Evolutionary conservation across 2,329 filamentous ascomycete species (phyloP), one percentile per base, ranked within the genome.

Genomic region (Verticillium isaacii): DNA sequence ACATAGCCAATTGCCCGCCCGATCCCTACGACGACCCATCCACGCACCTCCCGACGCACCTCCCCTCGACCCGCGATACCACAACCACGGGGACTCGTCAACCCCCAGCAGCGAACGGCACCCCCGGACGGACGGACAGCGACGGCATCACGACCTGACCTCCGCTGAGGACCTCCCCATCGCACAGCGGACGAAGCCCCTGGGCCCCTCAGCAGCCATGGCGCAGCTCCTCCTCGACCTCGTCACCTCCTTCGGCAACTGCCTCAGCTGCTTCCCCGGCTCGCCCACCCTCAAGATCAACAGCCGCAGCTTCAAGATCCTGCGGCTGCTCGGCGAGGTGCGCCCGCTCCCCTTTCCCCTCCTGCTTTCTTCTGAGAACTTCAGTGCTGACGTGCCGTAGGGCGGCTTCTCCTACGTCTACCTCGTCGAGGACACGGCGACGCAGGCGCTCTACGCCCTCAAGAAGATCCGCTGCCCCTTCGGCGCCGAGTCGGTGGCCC

Each of bases 401-500:
- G 95, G 95, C 73, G 95, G 95, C 71, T 99, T 99, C 82, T 97
- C 93, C 67, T 99, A 98, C 77, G 95, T 99, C 69, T 99, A 99
- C 79, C 91, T 99, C 63, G 95, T 99, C 63, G 91, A 98, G 82
- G 93, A 97, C 75, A 94, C 90, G 57, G 82, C 86, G 60, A 90
- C 87, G 59, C 90, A 91, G 63, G 88, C 94, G 70, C 85, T 97
- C 56, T 94, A 96, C 75, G 95, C 95, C 19, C 88, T 98, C 65
- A 99, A 99, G 78, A 99, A 99, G 84, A 99, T 99, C 76, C 89
- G 94, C 73, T 99, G 95, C 82, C 94, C 95, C 5, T 98, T 99
- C 72, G 95, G 95, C 67, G 90, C 95, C 76, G 95, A 99, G 81
- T 97, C 92, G 32, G 94, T 99, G 63, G 88, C 92, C 67, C 92